Evolutionary conservation across 306 rosid genomes (phyloP).

Genomic region (Casuarina equisetifolia): DNA sequence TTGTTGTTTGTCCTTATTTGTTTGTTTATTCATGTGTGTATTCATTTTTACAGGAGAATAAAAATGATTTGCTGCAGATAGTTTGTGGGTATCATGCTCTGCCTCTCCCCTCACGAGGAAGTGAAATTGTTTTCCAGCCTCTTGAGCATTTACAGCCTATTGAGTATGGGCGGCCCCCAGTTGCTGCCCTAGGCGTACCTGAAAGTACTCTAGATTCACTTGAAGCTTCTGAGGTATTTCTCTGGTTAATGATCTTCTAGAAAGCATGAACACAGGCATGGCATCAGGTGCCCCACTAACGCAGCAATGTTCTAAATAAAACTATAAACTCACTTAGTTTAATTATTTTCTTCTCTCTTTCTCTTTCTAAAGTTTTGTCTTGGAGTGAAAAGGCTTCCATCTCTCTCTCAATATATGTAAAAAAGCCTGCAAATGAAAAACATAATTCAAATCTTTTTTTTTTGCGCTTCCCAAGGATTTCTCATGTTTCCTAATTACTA

Average conservation of each 20-base stretch:
- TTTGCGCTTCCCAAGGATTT: not conserved
- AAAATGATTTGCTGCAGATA: constrained; percentile 78
- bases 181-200: constrained; percentile 56
- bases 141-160: constrained; percentile 89
- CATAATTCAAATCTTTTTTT: not conserved
- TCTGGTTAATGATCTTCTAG: constrained; percentile 7
- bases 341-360: no score
- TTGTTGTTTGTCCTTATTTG: not conserved
- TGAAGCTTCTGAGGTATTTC: constrained; percentile 61
- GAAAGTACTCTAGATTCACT: constrained; percentile 43
- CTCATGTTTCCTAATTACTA: not conserved
- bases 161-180: constrained; percentile 64
- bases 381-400: not conserved
- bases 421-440: not conserved
- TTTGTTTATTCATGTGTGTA: constrained; percentile 22
- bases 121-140: constrained; percentile 71
- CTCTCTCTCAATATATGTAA: no score
- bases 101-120: constrained; percentile 71
- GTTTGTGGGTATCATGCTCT: constrained; percentile 77
- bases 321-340: no score
- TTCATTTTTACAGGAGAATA: constrained; percentile 63
- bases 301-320: no score
- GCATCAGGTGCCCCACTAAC: not conserved
- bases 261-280: not conserved
- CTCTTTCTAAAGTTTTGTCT: not conserved